phyloP scores from a whole-genome alignment of 1,284 basidiomycete species.

The Phlebopus sp. region DNA sequence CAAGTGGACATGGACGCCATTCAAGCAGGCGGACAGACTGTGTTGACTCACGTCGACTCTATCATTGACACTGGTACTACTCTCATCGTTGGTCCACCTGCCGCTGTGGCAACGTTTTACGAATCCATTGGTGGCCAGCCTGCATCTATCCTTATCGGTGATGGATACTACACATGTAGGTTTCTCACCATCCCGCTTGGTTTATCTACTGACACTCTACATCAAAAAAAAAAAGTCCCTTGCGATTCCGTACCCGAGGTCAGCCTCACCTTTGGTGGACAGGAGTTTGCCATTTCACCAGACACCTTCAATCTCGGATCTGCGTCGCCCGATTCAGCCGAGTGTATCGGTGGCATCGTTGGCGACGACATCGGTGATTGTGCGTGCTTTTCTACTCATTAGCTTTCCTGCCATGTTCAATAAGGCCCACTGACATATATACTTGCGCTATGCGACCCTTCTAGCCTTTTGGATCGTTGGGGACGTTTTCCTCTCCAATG shows the following conservation, averaged over 20 bases:
- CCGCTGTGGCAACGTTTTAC: conserved; percentile 1
- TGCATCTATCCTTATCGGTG: conserved; percentile 1
- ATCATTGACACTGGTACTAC: conserved; percentile 50
- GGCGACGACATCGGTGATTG: neutral
- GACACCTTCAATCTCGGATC: conserved; percentile 37
- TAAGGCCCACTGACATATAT: neutral
- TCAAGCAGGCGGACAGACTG: conserved; percentile 19
- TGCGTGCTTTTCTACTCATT: too few relatives aligned
- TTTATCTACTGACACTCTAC: conserved; percentile 24
- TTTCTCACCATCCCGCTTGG: neutral
- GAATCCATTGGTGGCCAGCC: conserved; percentile 9
- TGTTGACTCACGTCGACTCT: conserved; percentile 23
- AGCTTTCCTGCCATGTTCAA: too few relatives aligned
- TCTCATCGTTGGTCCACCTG: conserved; percentile 36
- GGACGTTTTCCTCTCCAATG: conserved; percentile 17
- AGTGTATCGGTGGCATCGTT: conserved; percentile 33
- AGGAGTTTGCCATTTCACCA: conserved; percentile 36
- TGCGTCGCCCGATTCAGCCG: conserved; percentile 21
- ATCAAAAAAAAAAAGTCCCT: conserved; percentile 40
- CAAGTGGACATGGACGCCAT: conserved; percentile 37
- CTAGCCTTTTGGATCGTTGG: conserved; percentile 15
- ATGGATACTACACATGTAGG: conserved; percentile 16
- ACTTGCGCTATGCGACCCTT: too few relatives aligned
- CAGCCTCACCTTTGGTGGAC: conserved; percentile 43
- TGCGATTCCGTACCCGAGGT: conserved; percentile 37